Conservation (phyloP, 148 eudicot genomes). For the Talinum fruticosum region DNA sequence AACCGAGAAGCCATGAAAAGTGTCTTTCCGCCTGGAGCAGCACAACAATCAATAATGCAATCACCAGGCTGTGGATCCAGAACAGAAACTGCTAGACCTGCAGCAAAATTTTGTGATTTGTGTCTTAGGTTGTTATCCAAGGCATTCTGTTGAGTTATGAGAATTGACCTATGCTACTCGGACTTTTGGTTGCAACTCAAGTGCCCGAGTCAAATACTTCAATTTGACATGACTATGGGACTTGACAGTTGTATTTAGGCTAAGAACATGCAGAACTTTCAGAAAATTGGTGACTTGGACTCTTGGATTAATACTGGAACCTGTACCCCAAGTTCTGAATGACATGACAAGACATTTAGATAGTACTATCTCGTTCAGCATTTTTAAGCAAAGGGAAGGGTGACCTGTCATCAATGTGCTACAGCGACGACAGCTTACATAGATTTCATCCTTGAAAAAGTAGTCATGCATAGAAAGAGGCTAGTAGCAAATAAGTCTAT, state of each 20-base stretch:
- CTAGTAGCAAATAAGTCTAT: too few relatives aligned
- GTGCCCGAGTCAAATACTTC: not conserved
- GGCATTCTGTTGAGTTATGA: not conserved
- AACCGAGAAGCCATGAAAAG: conserved; percentile 86
- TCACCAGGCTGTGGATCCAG: conserved; percentile 92
- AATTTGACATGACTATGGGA: not conserved
- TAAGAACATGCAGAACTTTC: not conserved
- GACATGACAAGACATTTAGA: not conserved
- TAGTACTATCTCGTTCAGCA: not conserved
- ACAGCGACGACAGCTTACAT: not conserved
- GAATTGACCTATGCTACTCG: not conserved
- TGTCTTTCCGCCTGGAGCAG: conserved; percentile 98
- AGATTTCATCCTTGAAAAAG: not conserved
- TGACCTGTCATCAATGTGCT: not conserved
- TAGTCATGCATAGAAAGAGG: not conserved
- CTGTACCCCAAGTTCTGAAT: not conserved
- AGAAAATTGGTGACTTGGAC: not conserved
- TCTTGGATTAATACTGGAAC: not conserved
- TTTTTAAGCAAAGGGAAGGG: not conserved
- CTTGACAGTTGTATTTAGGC: not conserved
- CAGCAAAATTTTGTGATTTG: conserved; percentile 11
- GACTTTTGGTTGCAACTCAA: not conserved
- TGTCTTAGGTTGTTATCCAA: conserved; percentile 3
- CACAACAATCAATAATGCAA: conserved; percentile 84
- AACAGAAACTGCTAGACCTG: conserved; percentile 84